These are phyloP conservation scores for Amylostereum chailletii DNA, from an alignment of 1,284 basidiomycete species.

Conservation along the genomic window DNA sequence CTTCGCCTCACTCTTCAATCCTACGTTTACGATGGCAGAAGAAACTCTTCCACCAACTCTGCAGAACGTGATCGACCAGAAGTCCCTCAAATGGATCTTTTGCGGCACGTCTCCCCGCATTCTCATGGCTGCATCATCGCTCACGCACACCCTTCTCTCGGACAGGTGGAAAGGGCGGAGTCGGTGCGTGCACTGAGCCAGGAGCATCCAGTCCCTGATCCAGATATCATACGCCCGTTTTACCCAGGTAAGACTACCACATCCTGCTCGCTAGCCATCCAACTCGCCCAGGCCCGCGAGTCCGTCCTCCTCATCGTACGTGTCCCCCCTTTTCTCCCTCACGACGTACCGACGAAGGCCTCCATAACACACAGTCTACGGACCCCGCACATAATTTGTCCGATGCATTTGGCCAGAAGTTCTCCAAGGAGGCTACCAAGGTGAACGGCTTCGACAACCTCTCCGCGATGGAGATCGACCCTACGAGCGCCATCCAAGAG, in stretches of 20 bases:
- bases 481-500: conserved; percentile 93
- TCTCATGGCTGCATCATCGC: conserved; percentile 9
- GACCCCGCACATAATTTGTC: conserved; percentile 99
- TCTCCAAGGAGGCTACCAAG: conserved; percentile 98
- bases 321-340: conserved; percentile 10
- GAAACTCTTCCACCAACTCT: conserved; percentile 71
- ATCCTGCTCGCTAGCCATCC: conserved; percentile 92
- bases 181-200: conserved; percentile 49
- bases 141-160: conserved; percentile 3
- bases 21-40: conserved; percentile 28
- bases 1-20: neutral
- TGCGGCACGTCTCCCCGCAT: conserved; percentile 55
- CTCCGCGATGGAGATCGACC: conserved; percentile 99
- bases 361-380: conserved; percentile 61
- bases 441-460: conserved; percentile 98
- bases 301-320: conserved; percentile 90
- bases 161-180: conserved; percentile 89
- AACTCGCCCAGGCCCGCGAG: conserved; percentile 79
- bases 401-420: conserved; percentile 98
- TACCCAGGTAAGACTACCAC: conserved; percentile 86
- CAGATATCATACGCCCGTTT: conserved; percentile 3
- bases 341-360: neutral
- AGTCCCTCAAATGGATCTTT: conserved; percentile 90
- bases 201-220: neutral
- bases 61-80: conserved; percentile 87